Evolutionary conservation across 768 basidiomycete species (phyloP).

Genomic region (Phanerodontia chrysosporium): DNA sequence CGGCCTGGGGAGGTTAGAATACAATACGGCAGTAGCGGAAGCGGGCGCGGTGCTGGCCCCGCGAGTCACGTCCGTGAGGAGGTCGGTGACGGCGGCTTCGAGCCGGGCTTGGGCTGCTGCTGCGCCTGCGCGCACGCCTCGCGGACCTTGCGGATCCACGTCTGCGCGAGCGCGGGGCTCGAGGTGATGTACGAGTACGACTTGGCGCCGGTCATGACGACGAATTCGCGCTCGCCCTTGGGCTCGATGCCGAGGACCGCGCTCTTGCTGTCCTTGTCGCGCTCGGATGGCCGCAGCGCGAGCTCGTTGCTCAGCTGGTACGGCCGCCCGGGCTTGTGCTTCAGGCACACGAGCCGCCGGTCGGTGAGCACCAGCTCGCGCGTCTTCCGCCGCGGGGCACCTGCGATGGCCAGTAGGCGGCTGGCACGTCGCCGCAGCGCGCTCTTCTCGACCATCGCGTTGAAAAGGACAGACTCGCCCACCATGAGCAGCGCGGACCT

Average conservation of each 20-base stretch:
- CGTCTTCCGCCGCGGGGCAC: conserved; percentile 44
- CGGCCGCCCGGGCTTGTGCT: conserved; percentile 35
- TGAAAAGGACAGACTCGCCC: conserved; percentile 47
- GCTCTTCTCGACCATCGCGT: conserved; percentile 50
- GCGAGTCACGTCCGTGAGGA: conserved; percentile 3
- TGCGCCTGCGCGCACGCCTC: conserved; percentile 21
- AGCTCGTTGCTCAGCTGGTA: conserved; percentile 50
- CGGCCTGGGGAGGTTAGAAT: background rate
- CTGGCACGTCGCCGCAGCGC: conserved; percentile 54
- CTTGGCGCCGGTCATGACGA: conserved; percentile 51
- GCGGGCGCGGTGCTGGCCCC: too few species aligned
- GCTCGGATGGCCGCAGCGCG: conserved; percentile 41
- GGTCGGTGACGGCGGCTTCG: background rate
- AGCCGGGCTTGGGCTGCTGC: background rate
- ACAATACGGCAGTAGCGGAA: background rate
- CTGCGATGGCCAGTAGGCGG: conserved; percentile 47
- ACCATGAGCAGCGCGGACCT: conserved; percentile 37
- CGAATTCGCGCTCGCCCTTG: conserved; percentile 56
- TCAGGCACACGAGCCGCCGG: conserved; percentile 54
- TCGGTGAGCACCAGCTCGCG: conserved; percentile 55
- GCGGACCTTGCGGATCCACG: conserved; percentile 30
- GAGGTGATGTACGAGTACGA: conserved; percentile 27
- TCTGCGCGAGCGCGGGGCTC: conserved; percentile 22
- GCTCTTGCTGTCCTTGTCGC: conserved; percentile 42
- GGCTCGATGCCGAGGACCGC: conserved; percentile 44